A percentile compares a stretch with the other conserved stretches of the same genome.
phyloP scores from a whole-genome alignment of 2,329 filamentous ascomycete genomes.

The Aureobasidium sp. region DNA sequence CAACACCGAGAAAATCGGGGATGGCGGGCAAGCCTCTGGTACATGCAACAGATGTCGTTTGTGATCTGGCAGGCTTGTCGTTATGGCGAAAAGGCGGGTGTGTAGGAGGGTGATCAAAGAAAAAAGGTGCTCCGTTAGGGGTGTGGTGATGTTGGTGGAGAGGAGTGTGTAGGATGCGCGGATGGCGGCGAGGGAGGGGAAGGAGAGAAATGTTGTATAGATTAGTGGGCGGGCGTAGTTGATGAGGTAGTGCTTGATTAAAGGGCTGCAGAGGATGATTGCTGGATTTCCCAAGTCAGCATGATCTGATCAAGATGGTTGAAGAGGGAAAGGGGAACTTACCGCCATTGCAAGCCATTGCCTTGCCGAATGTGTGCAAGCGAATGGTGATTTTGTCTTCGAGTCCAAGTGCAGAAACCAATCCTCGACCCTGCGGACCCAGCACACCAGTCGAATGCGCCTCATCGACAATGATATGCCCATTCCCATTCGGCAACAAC shows the following conservation, averaged over 20 bases:
- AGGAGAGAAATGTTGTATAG: slow-evolving; percentile 64
- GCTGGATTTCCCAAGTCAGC: slow-evolving; percentile 36
- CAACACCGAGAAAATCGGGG: slow-evolving; percentile 59
- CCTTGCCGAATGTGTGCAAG: slow-evolving; percentile 62
- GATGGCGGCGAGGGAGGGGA: slow-evolving; percentile 54
- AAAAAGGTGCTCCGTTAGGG: slow-evolving; percentile 41
- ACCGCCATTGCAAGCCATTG: slow-evolving; percentile 64
- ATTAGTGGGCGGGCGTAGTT: slow-evolving; percentile 72
- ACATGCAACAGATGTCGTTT: slow-evolving; percentile 25
- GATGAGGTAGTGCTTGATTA: slow-evolving; percentile 58
- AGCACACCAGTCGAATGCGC: slow-evolving; percentile 60
- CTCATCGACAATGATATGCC: slow-evolving; percentile 60
- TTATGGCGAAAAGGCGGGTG: slow-evolving; percentile 27
- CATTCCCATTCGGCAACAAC: slow-evolving; percentile 51
- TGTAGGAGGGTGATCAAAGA: slow-evolving; percentile 27
- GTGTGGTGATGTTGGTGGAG: slow-evolving; percentile 42
- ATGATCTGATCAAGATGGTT: no score
- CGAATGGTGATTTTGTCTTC: slow-evolving; percentile 52
- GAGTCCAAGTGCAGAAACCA: slow-evolving; percentile 52
- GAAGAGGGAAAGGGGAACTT: slow-evolving; percentile 25
- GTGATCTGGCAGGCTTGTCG: not conserved
- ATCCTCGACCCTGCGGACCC: slow-evolving; percentile 49
- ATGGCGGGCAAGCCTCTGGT: slow-evolving; percentile 38
- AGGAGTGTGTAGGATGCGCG: slow-evolving; percentile 53
- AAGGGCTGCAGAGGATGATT: slow-evolving; percentile 54